Base-by-base conservation (phyloP, 257 asterid genomes). In the Solanum clarkiae region DNA sequence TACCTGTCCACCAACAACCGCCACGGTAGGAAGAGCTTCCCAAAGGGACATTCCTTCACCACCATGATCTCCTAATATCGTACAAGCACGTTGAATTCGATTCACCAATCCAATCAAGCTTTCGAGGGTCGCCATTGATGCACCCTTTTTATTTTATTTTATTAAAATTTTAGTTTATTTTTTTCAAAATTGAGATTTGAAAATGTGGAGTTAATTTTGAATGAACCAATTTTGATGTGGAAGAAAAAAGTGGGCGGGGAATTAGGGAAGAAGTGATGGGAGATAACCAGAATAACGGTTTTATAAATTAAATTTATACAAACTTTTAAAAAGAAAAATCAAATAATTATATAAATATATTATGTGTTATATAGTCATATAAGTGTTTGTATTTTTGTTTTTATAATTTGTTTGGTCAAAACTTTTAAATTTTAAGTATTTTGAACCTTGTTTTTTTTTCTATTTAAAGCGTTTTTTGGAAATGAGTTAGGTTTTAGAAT, bases 1-100 rank as follows among this genome's bases (percentile, higher is more conserved):
- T 15, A 91, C 99, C 98, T 96, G 99, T 86, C 98, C 99, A n/a
- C 99, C 99, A 53, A 96, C 98, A 85, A 95, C 99, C 87, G 99
- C 99, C 71, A 96, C 99, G 79, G 99, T 88, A 80, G 99, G 99
- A 82, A 96, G 98, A 84, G 99, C 98, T 88, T 96, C 99, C 99
- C 98, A 96, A 2, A 96, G 97, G 68, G 99, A 96, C 95, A 91
- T 85, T 86, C 98, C 98, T 86, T 94, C 99, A 79, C 98, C 99
- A 68, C 99, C 99, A 87, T 96, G 99, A 96, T 96, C 99, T 44
- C 99, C 99, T 80, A 96, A 87, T 42, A 93, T 97, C n/a, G 98
- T 96, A 90, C 99, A 96, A 68, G 97, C 99, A 88, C 98, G 90
- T 85, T 96, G 99, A 81, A 96, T 96, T 84, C 91, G 90, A 90